Evolutionary conservation across 2,329 filamentous ascomycete genomes (phyloP), one percentile per base, ranked within the genome.

Genomic region (Stagonosporopsis rhizophila): DNA sequence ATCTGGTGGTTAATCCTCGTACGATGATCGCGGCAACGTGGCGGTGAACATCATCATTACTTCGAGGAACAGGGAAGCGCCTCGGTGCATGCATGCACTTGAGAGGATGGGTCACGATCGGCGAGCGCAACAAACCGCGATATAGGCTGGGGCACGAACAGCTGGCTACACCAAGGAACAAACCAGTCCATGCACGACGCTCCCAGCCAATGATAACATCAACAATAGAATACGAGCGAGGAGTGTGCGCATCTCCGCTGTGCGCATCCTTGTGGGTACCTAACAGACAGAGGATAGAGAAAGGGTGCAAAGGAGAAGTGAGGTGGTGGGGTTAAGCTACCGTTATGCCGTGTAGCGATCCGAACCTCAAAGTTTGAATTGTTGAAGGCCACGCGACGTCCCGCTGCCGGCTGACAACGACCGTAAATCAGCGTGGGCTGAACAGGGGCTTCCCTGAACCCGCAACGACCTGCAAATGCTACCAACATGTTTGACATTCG

Each of bases 331-430:
- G 59, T 62, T 67, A 67, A 64, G 64, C 59, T 58, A 58, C 22
- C 49, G 58, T 60, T 59, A 64, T 57, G 57, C 56, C 59, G 58
- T 64, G 63, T 68, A 70, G 65, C 59, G 66, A 67, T 51, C 62
- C 65, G 61, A 46, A 60, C 32, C 56, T 61, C 37, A 32, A 48
- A 42, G 27, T 45, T 52, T 49, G 56, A 55, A 41, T 40, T 53
- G 39, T 53, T 59, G 39, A 56, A 54, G 42, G 22, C 34, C 53
- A 52, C 45, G 55, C 44, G 49, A 38, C 49, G 25, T 49, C 52
- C 60, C 52, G 60, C 60, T 56, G 59, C 52, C 53, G 55, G 48
- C 48, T 56, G 53, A 48, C 53, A 39, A 56, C 44, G 42, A 52
- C 44, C 22, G 14, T 44, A 15, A 46, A 47, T 42, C 53, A 47